A percentile compares a stretch with the other conserved stretches of the same genome.
Evolutionary conservation across 2,329 filamentous ascomycete species (phyloP).

Genomic region (Colletotrichum abscissum): DNA sequence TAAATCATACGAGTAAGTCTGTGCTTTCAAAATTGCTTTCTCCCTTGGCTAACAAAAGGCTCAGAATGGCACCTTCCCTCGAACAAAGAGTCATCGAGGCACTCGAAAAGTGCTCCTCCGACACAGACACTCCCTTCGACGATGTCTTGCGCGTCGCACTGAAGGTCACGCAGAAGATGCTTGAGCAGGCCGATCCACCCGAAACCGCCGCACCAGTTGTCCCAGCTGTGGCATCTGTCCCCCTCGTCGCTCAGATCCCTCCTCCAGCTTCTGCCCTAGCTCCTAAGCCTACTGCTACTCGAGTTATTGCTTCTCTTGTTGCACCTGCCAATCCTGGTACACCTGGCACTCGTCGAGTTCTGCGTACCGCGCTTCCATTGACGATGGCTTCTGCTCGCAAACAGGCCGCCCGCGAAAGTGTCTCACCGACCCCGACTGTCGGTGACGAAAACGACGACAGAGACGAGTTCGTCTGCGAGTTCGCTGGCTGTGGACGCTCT

Average conservation of each 20-base stretch:
- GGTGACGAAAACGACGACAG: too few species aligned
- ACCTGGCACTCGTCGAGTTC: background rate
- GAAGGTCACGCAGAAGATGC: background rate
- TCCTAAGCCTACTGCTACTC: background rate
- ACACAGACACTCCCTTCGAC: background rate
- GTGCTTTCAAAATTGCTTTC: too few species aligned
- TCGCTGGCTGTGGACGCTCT: background rate
- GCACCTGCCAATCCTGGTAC: background rate
- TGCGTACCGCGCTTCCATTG: background rate
- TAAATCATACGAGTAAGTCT: background rate
- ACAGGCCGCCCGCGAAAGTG: background rate
- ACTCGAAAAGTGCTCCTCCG: background rate
- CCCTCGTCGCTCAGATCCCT: background rate
- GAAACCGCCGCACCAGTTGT: rapidly evolving
- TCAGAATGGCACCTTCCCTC: background rate
- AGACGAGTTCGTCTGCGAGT: background rate
- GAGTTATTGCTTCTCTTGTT: too few species aligned
- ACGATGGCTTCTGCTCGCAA: background rate
- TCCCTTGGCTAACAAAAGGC: too few species aligned
- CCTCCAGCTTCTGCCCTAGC: too few species aligned
- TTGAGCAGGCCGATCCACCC: background rate
- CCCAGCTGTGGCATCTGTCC: too few species aligned
- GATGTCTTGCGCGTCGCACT: background rate
- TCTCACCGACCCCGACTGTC: background rate
- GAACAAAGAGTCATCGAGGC: background rate